Evolutionary conservation across 495 filamentous ascomycete species (phyloP), one percentile per base, ranked within the genome.

Genomic region (Penicillium paxilli): DNA sequence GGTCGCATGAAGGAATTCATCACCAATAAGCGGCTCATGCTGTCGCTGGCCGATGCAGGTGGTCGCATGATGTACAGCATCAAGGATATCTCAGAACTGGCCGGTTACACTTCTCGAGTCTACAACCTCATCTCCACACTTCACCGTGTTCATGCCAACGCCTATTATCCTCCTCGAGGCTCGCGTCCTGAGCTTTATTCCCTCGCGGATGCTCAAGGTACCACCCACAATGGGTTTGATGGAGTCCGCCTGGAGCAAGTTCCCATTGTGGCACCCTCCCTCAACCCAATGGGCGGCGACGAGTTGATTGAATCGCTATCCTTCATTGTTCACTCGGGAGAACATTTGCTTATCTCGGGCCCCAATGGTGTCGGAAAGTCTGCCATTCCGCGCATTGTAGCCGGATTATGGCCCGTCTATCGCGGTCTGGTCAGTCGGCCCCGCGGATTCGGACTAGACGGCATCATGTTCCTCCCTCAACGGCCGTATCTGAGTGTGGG

Each of bases 31-130:
- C 88, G 95, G 2, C 83, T 99, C 49, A 98, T 99, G 95, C 83
- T 99, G 23, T 97, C 94, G 17, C 81, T 98, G 14, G 95, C 95
- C 4, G 95, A 99, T 69, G 95, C 95, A 8, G 95, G 95, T 49
- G 92, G 92, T 19, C 82, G 95, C 30, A 94, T 99, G 87, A 99
- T 99, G 95, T 98, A 98, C 75, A 91, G 87, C 57, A 92, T 99
- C 74, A 99, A 99, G 74, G 95, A 82, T 48, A 79, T 98, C 60
- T 96, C 93, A 46, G 94, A 98, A 65, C 79, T 98, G 47, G 95
- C 94, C 1, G 94, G 94, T 20, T 96, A 97, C 76, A 97, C 94
- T 8, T 96, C 91, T 16, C 88, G 94, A 14, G 92, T 99, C 11
- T 99, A 96, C 75, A 92, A 89, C 26, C 82, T 99, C 22, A 94